These are phyloP conservation scores for Aspergillus tubingensis DNA, from an alignment of 2,329 filamentous ascomycete species.

Conservation along the genomic window DNA sequence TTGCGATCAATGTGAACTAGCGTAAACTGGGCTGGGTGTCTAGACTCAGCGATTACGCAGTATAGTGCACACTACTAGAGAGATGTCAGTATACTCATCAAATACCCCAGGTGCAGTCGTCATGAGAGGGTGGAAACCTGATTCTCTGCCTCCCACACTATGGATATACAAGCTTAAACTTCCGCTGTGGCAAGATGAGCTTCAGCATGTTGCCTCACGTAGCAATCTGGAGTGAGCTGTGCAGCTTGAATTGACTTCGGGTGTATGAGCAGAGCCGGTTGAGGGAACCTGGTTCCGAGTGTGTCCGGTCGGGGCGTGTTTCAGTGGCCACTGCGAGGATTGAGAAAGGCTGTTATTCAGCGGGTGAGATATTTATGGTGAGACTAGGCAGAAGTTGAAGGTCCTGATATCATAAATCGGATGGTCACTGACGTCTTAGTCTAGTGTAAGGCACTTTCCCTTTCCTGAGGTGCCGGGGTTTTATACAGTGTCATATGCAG, in stretches of 20 bases:
- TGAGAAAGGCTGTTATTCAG: too few species aligned
- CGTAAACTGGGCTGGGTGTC: background rate
- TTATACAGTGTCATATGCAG: background rate
- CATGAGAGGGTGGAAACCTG: background rate
- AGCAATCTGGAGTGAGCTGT: background rate
- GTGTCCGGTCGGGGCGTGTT: background rate
- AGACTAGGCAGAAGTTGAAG: too few species aligned
- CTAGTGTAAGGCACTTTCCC: too few species aligned
- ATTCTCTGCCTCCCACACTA: background rate
- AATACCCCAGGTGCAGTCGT: background rate
- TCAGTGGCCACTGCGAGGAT: too few species aligned
- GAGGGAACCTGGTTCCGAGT: background rate
- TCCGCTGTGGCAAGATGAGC: background rate
- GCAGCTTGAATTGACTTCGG: background rate
- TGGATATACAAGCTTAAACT: background rate
- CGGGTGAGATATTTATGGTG: too few species aligned
- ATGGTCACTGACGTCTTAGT: too few species aligned
- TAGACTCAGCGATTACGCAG: background rate
- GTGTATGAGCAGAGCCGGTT: background rate
- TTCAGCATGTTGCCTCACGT: background rate
- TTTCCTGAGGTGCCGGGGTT: too few species aligned
- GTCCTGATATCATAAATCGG: too few species aligned
- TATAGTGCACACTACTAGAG: background rate
- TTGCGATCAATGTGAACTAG: background rate
- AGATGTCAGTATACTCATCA: background rate